A percentile compares a stretch with the other conserved stretches of the same genome.
These are phyloP conservation scores for Gardenia jasminoides DNA, from an alignment of 257 asterid species.

Conservation along the genomic window DNA sequence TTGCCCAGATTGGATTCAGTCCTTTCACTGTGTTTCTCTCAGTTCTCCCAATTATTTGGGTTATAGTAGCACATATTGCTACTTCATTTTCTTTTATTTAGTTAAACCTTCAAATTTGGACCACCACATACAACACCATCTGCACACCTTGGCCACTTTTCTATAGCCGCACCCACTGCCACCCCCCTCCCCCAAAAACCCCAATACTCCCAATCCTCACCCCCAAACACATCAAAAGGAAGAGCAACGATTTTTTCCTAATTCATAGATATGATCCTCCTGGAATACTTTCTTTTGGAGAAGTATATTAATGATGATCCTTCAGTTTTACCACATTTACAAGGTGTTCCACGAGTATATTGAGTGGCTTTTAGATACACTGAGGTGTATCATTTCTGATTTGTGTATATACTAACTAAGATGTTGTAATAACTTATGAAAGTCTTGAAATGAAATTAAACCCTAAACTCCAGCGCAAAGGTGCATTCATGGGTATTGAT, in stretches of 20 bases:
- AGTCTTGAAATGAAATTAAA: neutral
- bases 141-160: neutral
- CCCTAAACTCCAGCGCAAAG: neutral
- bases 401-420: neutral
- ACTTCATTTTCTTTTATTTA: neutral
- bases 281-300: neutral
- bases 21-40: neutral
- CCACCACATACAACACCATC: neutral
- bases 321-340: neutral
- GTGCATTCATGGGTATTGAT: neutral
- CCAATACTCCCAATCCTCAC: neutral
- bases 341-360: neutral
- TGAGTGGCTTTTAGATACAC: neutral
- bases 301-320: neutral
- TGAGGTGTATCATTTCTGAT: neutral
- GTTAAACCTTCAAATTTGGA: too few relatives aligned
- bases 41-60: neutral
- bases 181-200: neutral
- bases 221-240: neutral
- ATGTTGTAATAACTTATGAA: neutral
- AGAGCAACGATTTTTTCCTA: neutral
- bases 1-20: neutral
- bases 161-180: neutral
- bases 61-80: neutral
- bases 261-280: neutral